Base-by-base conservation (phyloP, 2,329 filamentous ascomycete species). In the Lasiodiplodia sp. region DNA sequence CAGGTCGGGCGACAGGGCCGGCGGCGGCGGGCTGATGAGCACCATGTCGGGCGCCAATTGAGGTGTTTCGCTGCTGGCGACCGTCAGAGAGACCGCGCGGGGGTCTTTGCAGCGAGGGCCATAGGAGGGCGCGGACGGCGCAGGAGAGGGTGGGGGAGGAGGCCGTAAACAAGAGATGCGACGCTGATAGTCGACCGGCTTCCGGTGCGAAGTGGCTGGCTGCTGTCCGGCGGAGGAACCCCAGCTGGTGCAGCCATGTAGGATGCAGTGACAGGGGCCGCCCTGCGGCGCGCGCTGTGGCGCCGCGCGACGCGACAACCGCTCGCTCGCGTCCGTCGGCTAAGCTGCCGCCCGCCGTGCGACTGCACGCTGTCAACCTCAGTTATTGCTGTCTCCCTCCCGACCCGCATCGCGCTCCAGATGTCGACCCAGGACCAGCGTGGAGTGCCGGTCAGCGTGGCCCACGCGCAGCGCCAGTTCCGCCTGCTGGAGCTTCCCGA, bases 21-120 rank as follows among this genome's bases (percentile, higher is more conserved):
- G 89, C 84, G 94, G 87, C 81, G 93, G 90, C 73, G 91, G 89
- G 75, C 88, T 91, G 79, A 95, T 87, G 83, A 91, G 89, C 84
- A 95, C 92, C 94, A 97, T 97, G 83, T 82, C 86, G 67, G 52
- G 58, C 58, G 67, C 67, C 67, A 68, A 68, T 68, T 65, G 67
- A 64, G 60, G 58, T 65, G 58, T 56, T 55, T 66, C 38, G 63
- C 34, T 49, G 63, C 12, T 56, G 63, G 63, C 49, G 49, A 66
- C 52, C 51, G 63, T 55, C 63, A 55, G 51, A 66, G 49, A 56
- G 63, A 66, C 63, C 52, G 63, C 63, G 49, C 52, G 49, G 63
- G 63, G 63, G 34, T n/a, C 16, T 51, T 51, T 38, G 49, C 51
- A 52, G 60, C 40, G 60, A 64, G 47, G 60, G 44, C 60, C 44